A percentile compares a stretch with the other conserved stretches of the same genome.
Evolutionary conservation across 2,329 filamentous ascomycete genomes (phyloP).

Genomic region (Metarhizium robertsii): DNA sequence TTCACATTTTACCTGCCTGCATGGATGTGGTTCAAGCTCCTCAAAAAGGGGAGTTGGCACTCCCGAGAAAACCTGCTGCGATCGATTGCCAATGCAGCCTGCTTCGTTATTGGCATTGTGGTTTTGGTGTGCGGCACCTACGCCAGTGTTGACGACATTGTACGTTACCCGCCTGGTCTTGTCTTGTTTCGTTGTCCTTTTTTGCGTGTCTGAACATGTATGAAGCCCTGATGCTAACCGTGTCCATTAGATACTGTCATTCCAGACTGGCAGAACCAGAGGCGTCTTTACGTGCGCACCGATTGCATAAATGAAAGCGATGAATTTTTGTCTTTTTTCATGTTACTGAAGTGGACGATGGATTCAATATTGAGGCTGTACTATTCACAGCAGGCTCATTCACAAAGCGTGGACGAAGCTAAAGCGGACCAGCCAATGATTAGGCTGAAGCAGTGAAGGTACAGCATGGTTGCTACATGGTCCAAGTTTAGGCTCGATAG

Average conservation of each 20-base stretch:
- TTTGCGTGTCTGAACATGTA: background rate
- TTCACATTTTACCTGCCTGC: slow-evolving; percentile 27
- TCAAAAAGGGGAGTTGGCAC: slow-evolving; percentile 17
- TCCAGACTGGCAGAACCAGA: slow-evolving; percentile 5
- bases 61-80: slow-evolving; percentile 16
- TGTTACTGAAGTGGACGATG: background rate
- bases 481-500: background rate
- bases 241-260: slow-evolving; percentile 6
- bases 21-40: slow-evolving; percentile 31
- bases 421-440: background rate
- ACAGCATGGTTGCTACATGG: background rate
- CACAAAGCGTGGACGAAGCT: background rate
- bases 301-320: slow-evolving; percentile 4
- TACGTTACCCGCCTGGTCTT: slow-evolving; percentile 4
- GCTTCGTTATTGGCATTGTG: slow-evolving; percentile 16
- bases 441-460: background rate
- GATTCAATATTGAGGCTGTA: background rate
- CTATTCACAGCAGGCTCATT: background rate
- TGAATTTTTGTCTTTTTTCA: background rate
- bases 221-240: background rate
- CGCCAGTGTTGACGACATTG: slow-evolving; percentile 17
- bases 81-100: slow-evolving; percentile 13
- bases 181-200: background rate
- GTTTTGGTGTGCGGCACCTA: slow-evolving; percentile 17
- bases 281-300: slow-evolving; percentile 12